Percentiles rank a stretch among this genome's conserved stretches.
Conservation (phyloP, 2,329 filamentous ascomycete species). For the Helicocarpus griseus region DNA sequence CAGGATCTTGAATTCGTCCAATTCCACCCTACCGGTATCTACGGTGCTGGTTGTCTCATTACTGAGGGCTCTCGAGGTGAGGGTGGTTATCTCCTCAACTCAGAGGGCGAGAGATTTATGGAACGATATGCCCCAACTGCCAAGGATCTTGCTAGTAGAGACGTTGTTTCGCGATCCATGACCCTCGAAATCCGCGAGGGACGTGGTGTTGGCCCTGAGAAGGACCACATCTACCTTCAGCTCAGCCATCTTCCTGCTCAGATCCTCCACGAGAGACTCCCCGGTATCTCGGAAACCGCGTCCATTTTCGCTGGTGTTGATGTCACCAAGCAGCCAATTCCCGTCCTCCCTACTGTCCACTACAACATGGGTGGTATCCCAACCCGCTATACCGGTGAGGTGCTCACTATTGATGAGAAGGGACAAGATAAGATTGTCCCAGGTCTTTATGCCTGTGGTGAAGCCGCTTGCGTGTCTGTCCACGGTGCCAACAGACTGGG, state of each 20-base stretch:
- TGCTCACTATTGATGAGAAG: constrained; percentile 73
- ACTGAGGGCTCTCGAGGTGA: constrained; percentile 97
- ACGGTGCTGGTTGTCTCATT: constrained; percentile 94
- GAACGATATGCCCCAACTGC: constrained; percentile 95
- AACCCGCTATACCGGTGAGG: constrained; percentile 94
- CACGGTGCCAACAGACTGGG: constrained; percentile 97
- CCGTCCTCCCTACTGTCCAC: constrained; percentile 91
- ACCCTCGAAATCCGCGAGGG: constrained; percentile 97
- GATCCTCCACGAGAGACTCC: constrained; percentile 88
- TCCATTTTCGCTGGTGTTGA: constrained; percentile 96
- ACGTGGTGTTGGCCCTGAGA: constrained; percentile 90
- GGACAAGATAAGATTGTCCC: constrained; percentile 91
- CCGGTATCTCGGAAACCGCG: constrained; percentile 96
- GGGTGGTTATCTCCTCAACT: constrained; percentile 95
- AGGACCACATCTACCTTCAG: constrained; percentile 98
- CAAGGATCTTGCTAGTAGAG: constrained; percentile 92
- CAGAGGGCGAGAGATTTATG: constrained; percentile 98
- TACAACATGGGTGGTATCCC: constrained; percentile 99
- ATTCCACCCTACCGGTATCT: constrained; percentile 98
- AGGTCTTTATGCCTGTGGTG: constrained; percentile 90
- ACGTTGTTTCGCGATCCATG: constrained; percentile 96
- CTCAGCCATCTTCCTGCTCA: constrained; percentile 89
- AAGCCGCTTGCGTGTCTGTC: constrained; percentile 94
- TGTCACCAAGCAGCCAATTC: constrained; percentile 93
- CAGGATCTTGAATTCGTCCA: constrained; percentile 99